Conservation (phyloP, 805 yeast species). For the Sungouiozyma intestinalis region DNA sequence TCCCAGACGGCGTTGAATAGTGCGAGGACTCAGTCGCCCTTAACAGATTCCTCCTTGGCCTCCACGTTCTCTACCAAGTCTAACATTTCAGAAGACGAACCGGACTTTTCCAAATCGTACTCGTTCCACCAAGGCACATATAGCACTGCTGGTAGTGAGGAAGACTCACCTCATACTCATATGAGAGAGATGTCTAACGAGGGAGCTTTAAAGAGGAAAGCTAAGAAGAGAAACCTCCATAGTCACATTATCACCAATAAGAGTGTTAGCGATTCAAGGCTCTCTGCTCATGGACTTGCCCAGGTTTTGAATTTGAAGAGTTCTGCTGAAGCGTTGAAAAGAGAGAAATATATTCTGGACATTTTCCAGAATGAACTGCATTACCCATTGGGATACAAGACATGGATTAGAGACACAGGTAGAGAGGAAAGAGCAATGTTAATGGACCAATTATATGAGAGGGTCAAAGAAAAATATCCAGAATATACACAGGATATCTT, state of each 20-base stretch:
- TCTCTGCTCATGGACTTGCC: conserved; percentile 48
- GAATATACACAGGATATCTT: conserved; percentile 39
- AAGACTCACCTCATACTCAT: too few species aligned
- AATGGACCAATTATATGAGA: conserved; percentile 35
- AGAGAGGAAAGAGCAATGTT: conserved; percentile 44
- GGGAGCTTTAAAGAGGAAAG: not conserved
- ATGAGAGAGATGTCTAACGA: too few species aligned
- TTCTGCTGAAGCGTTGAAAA: conserved; percentile 42
- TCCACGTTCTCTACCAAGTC: not conserved
- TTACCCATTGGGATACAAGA: conserved; percentile 63
- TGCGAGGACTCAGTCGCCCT: not conserved
- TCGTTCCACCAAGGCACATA: too few species aligned
- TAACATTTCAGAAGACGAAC: too few species aligned
- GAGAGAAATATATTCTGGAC: conserved; percentile 44
- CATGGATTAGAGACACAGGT: conserved; percentile 78
- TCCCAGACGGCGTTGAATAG: not conserved
- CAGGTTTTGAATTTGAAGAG: conserved; percentile 39
- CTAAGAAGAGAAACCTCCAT: conserved; percentile 2
- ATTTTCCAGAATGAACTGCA: conserved; percentile 49
- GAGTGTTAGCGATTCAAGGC: conserved; percentile 39
- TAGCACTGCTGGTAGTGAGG: too few species aligned
- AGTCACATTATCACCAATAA: conserved; percentile 8
- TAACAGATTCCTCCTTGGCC: not conserved
- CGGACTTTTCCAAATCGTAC: not conserved
- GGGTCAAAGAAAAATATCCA: conserved; percentile 38